Conservation (phyloP, 345 rosid genomes). For the Acer yangbiense region DNA sequence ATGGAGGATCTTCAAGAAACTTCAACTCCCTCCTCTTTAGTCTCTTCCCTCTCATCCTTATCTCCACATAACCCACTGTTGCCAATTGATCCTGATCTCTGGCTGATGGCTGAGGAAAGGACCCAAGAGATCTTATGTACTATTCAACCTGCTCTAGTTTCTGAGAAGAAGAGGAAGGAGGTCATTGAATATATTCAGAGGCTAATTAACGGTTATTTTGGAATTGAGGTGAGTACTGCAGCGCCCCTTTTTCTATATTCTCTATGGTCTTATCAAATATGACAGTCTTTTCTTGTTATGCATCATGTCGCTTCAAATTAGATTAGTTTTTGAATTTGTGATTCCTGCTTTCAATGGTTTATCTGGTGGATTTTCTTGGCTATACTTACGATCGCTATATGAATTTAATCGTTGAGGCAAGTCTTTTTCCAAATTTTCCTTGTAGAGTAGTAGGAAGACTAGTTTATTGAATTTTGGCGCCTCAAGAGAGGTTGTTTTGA, state of each 20-base stretch:
- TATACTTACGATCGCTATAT: background rate
- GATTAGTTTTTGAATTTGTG: conserved; percentile 6
- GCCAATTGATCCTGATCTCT: conserved; percentile 54
- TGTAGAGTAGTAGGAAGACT: background rate
- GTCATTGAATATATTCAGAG: conserved; percentile 56
- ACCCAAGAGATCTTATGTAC: conserved; percentile 64
- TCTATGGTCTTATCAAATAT: background rate
- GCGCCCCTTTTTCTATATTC: conserved; percentile 3
- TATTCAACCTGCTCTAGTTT: conserved; percentile 64
- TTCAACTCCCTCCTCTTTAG: conserved; percentile 45
- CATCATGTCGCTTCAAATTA: conserved; percentile 1
- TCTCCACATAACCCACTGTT: conserved; percentile 35
- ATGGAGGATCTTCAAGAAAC: conserved; percentile 66
- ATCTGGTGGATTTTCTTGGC: background rate
- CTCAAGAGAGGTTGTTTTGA: conserved; percentile 8
- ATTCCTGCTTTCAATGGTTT: background rate
- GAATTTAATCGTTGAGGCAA: conserved; percentile 10
- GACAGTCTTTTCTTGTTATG: background rate
- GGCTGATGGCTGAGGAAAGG: conserved; percentile 78
- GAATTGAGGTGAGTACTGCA: conserved; percentile 61
- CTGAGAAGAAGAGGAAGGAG: conserved; percentile 66
- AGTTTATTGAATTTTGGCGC: background rate
- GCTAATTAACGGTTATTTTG: conserved; percentile 54
- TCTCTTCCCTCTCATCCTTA: conserved; percentile 30
- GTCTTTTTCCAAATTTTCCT: conserved; percentile 13